phyloP scores from a whole-genome alignment of 257 asterid species.

The Solanum sitiens region DNA sequence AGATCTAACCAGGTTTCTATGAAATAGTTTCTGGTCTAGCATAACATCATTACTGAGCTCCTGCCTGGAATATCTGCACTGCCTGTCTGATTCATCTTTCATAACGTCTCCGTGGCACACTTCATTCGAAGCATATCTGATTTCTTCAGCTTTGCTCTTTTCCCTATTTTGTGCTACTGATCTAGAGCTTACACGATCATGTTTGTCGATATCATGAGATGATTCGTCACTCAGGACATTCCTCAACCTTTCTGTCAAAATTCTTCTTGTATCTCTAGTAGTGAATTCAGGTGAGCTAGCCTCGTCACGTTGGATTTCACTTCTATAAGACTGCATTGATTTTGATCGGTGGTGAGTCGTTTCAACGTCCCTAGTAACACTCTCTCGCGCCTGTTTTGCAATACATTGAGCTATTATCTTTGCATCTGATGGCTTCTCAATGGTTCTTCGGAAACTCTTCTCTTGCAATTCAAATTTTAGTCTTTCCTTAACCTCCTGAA shows the following conservation, averaged over 20 bases:
- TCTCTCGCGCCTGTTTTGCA: conserved; percentile 67
- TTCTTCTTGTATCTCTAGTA: conserved; percentile 51
- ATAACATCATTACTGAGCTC: conserved; percentile 27
- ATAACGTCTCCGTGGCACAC: not conserved
- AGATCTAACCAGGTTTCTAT: conserved; percentile 72
- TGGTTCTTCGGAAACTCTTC: conserved; percentile 28
- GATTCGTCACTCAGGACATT: conserved; percentile 60
- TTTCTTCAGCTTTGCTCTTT: conserved; percentile 17
- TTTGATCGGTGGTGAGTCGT: conserved; percentile 65
- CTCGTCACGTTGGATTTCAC: conserved; percentile 42
- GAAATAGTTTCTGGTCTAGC: conserved; percentile 41
- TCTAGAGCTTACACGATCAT: conserved; percentile 30
- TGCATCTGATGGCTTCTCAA: conserved; percentile 64
- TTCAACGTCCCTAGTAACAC: conserved; percentile 52
- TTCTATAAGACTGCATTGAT: conserved; percentile 69
- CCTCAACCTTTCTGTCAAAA: conserved; percentile 61
- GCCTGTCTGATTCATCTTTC: conserved; percentile 29
- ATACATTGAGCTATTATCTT: conserved; percentile 66
- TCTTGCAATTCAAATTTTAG: conserved; percentile 73
- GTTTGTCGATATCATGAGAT: conserved; percentile 22
- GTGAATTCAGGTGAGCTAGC: conserved; percentile 56
- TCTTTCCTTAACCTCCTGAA: conserved; percentile 85
- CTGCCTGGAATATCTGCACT: conserved; percentile 42
- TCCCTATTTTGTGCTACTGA: conserved; percentile 22
- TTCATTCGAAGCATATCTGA: not conserved